Evolutionary conservation across 495 filamentous ascomycete genomes (phyloP), one percentile per base, ranked within the genome.

Genomic region (Glonium stellatum): DNA sequence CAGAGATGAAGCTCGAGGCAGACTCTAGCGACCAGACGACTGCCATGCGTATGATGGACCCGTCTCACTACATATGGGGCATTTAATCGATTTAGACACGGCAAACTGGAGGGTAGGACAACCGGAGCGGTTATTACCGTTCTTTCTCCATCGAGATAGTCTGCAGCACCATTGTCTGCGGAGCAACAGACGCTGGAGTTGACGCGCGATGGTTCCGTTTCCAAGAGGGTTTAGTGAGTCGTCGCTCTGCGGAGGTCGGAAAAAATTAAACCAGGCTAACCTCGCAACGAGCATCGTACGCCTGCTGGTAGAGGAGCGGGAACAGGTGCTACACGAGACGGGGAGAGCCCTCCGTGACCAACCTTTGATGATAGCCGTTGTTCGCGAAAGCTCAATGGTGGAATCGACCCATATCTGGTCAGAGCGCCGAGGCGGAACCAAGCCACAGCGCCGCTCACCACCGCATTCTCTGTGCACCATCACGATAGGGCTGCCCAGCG

Each of bases 71-170:
- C 50, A 66, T 63, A 63, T 66, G 63, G 56, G 39, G 55, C 59
- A 58, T 48, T 54, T 60, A 57, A 50, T 37, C 47, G 42, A 15
- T 44, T 50, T 51, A 51, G 52, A 39, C 52, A 37, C 47, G 64
- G 47, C 60, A 48, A 44, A 36, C 59, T 51, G 62, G 22, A 46
- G 3, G 56, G 47, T 10, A 52, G 39, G 25, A 63, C 64, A 57
- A 48, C 64, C 64, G 64, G 64, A 66, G 59, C 51, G 42, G 39
- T 59, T 59, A 56, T 59, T 53, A 52, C 64, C 60, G 64, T 50
- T 63, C 15, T 35, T 66, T 51, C 55, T 62, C 55, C 60, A 59
- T 60, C 21, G 41, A 62, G 60, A 60, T 63, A 54, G 52, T 60
- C 58, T 63, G 65, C 57, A 60, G 54, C 54, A 64, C 57, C 56